Conservation (phyloP, 805 yeast genomes). For the Ogataea parapolymorpha region DNA sequence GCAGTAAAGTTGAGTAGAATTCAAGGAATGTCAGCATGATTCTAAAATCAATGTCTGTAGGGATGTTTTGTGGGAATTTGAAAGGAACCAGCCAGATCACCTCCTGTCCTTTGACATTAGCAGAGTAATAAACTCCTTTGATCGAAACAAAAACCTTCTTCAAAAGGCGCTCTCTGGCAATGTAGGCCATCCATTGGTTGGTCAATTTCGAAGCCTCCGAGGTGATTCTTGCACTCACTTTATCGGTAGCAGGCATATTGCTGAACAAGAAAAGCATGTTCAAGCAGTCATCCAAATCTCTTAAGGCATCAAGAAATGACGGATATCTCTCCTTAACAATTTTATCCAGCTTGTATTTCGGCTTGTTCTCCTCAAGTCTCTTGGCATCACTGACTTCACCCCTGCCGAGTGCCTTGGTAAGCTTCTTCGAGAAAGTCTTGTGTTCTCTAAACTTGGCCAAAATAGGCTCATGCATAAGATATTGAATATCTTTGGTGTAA, state of each 20-base stretch:
- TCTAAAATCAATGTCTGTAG: conserved; percentile 90
- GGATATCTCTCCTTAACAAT: conserved; percentile 95
- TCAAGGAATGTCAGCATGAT: conserved; percentile 96
- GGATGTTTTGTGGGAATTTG: conserved; percentile 94
- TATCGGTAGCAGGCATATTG: conserved; percentile 90
- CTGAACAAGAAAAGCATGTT: conserved; percentile 93
- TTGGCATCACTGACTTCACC: conserved; percentile 91
- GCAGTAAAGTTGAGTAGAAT: conserved; percentile 88
- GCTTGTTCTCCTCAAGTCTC: conserved; percentile 74
- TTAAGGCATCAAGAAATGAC: conserved; percentile 82
- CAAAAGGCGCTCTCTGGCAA: conserved; percentile 77
- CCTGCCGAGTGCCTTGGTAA: conserved; percentile 84
- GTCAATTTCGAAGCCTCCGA: conserved; percentile 82
- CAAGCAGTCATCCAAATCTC: conserved; percentile 93
- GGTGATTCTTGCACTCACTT: conserved; percentile 75
- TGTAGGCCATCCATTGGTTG: conserved; percentile 93
- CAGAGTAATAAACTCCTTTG: conserved; percentile 96
- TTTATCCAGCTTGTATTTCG: conserved; percentile 82
- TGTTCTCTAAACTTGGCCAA: conserved; percentile 90
- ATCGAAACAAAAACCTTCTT: conserved; percentile 92
- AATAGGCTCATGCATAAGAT: conserved; percentile 92
- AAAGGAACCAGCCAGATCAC: conserved; percentile 95
- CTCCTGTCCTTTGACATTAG: conserved; percentile 85
- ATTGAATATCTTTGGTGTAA: conserved; percentile 91
- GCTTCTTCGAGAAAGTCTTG: conserved; percentile 88